phyloP scores from a whole-genome alignment of 2,329 filamentous ascomycete species.

The Elsinoe perseae region DNA sequence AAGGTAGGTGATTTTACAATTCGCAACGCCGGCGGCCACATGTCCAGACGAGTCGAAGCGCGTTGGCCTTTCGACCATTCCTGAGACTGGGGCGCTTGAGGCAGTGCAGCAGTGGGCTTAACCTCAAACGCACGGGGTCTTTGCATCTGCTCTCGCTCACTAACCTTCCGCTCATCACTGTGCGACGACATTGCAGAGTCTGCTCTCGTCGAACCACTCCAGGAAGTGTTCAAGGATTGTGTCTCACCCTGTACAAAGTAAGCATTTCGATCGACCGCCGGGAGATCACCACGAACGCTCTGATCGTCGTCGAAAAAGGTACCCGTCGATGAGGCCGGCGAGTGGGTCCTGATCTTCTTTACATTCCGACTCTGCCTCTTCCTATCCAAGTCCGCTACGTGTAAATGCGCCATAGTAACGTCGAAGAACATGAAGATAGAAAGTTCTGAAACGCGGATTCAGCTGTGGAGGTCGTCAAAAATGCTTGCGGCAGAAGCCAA shows the following conservation, averaged over 20 bases:
- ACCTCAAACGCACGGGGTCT: neutral
- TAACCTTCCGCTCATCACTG: constrained; percentile 9
- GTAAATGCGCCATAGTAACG: constrained; percentile 7
- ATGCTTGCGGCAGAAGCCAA: constrained; percentile 6
- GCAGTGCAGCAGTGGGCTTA: neutral
- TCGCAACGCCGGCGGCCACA: constrained; percentile 12
- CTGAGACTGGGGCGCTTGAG: neutral
- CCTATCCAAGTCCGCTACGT: constrained; percentile 8
- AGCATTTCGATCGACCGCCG: neutral
- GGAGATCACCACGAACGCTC: neutral
- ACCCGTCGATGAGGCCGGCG: constrained; percentile 12
- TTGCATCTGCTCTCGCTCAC: too few species aligned
- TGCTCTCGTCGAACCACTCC: constrained; percentile 5
- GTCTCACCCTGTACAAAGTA: neutral
- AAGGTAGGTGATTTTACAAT: constrained; percentile 6
- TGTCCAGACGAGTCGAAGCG: constrained; percentile 3
- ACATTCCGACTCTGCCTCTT: constrained; percentile 11
- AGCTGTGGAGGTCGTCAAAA: constrained; percentile 7
- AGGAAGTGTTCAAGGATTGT: neutral
- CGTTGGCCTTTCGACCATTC: constrained; percentile 8
- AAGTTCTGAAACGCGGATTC: neutral
- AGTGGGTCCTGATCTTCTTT: constrained; percentile 14
- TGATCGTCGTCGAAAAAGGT: constrained; percentile 15
- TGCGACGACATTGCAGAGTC: constrained; percentile 15
- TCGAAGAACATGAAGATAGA: constrained; percentile 9